Conservation (phyloP, 768 basidiomycete species). For the Tricholoma saponaceum region DNA sequence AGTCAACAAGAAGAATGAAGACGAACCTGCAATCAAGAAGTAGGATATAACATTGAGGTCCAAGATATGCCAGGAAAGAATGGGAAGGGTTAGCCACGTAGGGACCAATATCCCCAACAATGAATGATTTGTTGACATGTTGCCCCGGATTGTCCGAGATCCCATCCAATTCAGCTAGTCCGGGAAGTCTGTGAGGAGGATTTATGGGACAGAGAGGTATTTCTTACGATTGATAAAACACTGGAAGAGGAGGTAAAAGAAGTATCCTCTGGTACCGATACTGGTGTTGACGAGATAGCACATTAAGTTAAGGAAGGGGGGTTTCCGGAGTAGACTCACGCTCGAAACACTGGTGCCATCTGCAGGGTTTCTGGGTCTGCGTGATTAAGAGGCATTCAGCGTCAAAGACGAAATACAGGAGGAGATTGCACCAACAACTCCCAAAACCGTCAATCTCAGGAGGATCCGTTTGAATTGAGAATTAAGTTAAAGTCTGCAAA, state of each 20-base stretch:
- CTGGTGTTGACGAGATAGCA: conserved; percentile 28
- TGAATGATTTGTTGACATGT: conserved; percentile 66
- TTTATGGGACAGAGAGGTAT: conserved; percentile 1
- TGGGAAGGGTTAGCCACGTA: conserved; percentile 81
- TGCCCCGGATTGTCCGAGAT: conserved; percentile 51
- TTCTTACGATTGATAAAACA: conserved; percentile 76
- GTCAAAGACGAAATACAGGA: neutral
- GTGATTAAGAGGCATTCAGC: neutral
- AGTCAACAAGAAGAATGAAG: neutral
- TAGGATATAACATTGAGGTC: conserved; percentile 71
- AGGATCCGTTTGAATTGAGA: neutral
- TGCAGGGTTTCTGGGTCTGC: conserved; percentile 82
- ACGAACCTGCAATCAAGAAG: conserved; percentile 79
- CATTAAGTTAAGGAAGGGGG: neutral
- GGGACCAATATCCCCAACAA: conserved; percentile 73
- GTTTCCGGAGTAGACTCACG: conserved; percentile 33
- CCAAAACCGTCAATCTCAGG: conserved; percentile 81
- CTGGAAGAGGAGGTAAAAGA: conserved; percentile 93
- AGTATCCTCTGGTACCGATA: conserved; percentile 83
- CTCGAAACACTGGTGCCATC: conserved; percentile 63
- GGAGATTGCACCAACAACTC: conserved; percentile 53
- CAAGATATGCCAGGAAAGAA: conserved; percentile 76
- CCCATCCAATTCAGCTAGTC: conserved; percentile 70
- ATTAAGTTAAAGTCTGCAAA: neutral
- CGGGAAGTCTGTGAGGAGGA: neutral